Evolutionary conservation across 2,329 filamentous ascomycete genomes (phyloP), one percentile per base, ranked within the genome.

Genomic region (Xylariaceae sp.): DNA sequence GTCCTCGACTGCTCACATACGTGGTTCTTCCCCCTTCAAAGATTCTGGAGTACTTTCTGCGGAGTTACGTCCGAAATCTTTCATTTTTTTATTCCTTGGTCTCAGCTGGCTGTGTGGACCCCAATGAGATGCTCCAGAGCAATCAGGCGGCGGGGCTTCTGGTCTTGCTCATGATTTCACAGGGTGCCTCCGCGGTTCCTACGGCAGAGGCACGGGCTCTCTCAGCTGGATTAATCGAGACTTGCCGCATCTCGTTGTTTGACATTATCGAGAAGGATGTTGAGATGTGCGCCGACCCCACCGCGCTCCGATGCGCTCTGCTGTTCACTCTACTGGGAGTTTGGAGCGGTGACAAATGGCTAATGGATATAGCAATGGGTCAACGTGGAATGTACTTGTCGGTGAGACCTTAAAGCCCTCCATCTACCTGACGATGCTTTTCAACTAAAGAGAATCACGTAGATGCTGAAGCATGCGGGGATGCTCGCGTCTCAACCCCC

Each of bases 331-430:
- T 87, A 1, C 79, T 89, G 21, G 87, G 86, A 7, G 85, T 85
- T 1, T 90, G 88, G 88, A 88, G 87, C 67, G 88, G 88, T 44
- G 87, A 90, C 70, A 89, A 89, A 72, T 89, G 87, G 86, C 84
- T 89, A 62, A 90, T 89, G 87, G 87, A 90, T 65, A 89, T 89
- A 61, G 83, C 86, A 42, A 89, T 89, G 85, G 87, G 87, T 26
- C 88, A 89, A 70, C 80, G 86, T 46, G 85, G 85, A 54, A 89
- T 89, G 85, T 90, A 90, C 69, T 80, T 89, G 57, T 81, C 86
- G 56, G 80, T 83, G 65, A 75, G 79, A 20, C 29, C n/a, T 19
- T 44, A 44, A 57, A 48, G 44, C 46, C 29, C 20, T 20, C 29
- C 4, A 14, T 19, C 9, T 40, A 1, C 40, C 18, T 18, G 16